These are phyloP conservation scores for Sporobolomyces phaffii DNA, from an alignment of 768 basidiomycete genomes.

Conservation along the genomic window DNA sequence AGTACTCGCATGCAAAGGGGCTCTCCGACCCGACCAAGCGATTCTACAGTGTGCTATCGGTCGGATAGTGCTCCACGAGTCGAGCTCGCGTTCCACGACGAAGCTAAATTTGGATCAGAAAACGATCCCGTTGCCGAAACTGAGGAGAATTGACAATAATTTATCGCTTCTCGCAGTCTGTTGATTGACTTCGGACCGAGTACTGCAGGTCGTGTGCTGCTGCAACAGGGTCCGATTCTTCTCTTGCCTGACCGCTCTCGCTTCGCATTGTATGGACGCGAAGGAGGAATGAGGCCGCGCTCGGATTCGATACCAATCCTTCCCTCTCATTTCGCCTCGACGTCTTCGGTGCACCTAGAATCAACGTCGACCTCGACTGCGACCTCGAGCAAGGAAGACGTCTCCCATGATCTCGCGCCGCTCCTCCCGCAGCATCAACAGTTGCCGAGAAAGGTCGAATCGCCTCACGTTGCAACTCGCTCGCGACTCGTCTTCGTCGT, in stretches of 20 bases:
- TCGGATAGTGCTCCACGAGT: too few relatives aligned
- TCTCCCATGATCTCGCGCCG: not conserved
- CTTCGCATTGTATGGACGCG: not conserved
- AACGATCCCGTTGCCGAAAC: too few relatives aligned
- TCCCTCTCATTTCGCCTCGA: not conserved
- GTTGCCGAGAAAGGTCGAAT: not conserved
- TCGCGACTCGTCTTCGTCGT: not conserved
- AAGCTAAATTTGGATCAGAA: not conserved
- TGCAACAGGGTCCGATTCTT: too few relatives aligned
- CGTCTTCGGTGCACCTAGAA: not conserved
- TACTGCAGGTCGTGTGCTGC: not conserved
- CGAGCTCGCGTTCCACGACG: too few relatives aligned
- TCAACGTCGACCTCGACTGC: not conserved
- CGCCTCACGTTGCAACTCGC: too few relatives aligned
- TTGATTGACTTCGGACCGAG: not conserved
- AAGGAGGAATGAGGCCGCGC: not conserved
- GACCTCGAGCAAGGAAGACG: not conserved
- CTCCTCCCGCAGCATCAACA: not conserved
- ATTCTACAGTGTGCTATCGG: too few relatives aligned
- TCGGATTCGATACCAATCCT: not conserved
- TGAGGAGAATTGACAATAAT: not conserved
- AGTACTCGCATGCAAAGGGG: too few relatives aligned
- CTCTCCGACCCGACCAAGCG: too few relatives aligned
- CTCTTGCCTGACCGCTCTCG: too few relatives aligned
- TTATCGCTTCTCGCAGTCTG: not conserved